Base-by-base conservation (phyloP, 2,329 filamentous ascomycete genomes). In the Talaromyces atroroseus region DNA sequence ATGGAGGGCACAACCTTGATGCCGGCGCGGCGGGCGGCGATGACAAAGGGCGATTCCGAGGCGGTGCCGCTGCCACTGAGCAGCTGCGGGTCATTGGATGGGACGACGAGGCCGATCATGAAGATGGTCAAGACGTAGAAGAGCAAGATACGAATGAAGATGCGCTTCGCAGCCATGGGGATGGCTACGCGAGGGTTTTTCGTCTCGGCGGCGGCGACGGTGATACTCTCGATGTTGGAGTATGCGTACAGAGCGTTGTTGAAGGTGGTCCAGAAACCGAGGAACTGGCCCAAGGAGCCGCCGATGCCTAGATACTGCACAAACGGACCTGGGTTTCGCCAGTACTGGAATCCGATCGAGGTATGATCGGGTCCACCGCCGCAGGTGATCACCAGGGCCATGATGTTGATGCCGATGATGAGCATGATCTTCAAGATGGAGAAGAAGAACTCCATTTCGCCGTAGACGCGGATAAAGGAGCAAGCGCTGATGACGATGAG, bases 1-100 rank as follows among this genome's bases (percentile, higher is more conserved):
- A 92, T 85, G 62, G 82, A 76, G 4, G 84, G 81, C 2, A 90
- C 80, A 2, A 82, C 80, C 6, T 75, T 73, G 56, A 89, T 83
- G 34, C 86, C 86, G 32, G 86, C 86, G 21, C 72, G 71, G 47
- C 71, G 63, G 55, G 76, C 74, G 16, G 71, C 74, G 11, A 75
- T 66, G 42, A 76, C 74, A 54, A 74, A 77, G 0, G 75, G 72
- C 2, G 72, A 74, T 1, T 80, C 78, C 3, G 77, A 78, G 1
- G 81, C 81, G 50, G 79, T 80, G 7, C 74, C 72, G 24, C 77
- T 79, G 5, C 49, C 52, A 18, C 29, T 42, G 1, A 48, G 45
- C 29, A 86, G 74, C 2, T 71, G 70, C 0, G 68, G 58, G 56
- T 82, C 78, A 58, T 82, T 71, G 32, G 76, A 82, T 0, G 81